Conservation (phyloP, 228 moss, liverwort and hornwort species). For the Sphagnum fallax region DNA sequence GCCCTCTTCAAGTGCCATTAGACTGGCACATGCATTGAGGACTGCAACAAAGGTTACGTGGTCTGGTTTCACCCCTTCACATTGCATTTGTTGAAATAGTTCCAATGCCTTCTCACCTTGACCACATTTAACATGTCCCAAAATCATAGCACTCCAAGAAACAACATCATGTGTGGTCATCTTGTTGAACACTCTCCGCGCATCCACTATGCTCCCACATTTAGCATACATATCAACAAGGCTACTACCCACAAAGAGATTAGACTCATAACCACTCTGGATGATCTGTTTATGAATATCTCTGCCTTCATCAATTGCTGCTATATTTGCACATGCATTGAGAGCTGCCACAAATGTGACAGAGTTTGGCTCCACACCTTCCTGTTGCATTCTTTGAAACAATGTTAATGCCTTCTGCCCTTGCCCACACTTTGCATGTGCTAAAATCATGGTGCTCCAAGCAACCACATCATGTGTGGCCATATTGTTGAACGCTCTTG, state of each 20-base stretch:
- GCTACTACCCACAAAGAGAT: too few relatives aligned
- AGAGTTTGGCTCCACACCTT: too few relatives aligned
- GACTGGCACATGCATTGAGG: conserved; percentile 1
- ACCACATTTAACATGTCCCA: neutral
- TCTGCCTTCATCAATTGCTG: too few relatives aligned
- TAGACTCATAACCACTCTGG: too few relatives aligned
- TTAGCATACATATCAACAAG: neutral
- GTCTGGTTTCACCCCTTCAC: neutral
- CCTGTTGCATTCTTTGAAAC: too few relatives aligned
- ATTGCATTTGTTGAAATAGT: neutral
- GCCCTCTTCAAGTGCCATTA: neutral
- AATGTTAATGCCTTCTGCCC: too few relatives aligned
- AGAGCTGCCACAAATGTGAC: too few relatives aligned
- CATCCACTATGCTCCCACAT: neutral
- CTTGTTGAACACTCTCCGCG: too few relatives aligned
- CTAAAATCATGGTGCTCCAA: neutral
- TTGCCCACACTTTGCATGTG: too few relatives aligned
- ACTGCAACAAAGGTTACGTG: neutral
- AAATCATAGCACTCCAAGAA: neutral
- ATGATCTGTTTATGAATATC: too few relatives aligned
- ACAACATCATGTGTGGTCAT: neutral
- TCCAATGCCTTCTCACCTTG: neutral
- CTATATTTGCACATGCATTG: too few relatives aligned
- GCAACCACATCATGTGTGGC: neutral
- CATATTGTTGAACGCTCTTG: neutral